These are phyloP conservation scores for Suillus luteus DNA, from an alignment of 768 basidiomycete species.

Conservation along the genomic window DNA sequence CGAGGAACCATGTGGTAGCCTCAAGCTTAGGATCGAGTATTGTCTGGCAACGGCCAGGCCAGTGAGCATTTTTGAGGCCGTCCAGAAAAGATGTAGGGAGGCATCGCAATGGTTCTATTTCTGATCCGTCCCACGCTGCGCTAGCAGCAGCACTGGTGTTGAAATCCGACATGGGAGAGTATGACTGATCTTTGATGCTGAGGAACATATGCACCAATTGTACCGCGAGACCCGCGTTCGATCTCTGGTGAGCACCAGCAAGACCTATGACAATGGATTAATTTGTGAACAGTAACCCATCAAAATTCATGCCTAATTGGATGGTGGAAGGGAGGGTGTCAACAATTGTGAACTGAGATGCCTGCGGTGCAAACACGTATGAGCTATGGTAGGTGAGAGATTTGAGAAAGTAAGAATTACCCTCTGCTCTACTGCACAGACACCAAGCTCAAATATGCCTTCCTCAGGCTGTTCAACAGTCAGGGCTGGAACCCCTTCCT, in stretches of 20 bases:
- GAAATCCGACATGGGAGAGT: neutral
- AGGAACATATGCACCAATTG: conserved; percentile 72
- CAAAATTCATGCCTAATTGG: conserved; percentile 56
- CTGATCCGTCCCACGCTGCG: neutral
- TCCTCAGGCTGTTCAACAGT: conserved; percentile 77
- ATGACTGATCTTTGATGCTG: conserved; percentile 26
- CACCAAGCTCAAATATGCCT: conserved; percentile 65
- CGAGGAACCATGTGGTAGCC: conserved; percentile 81
- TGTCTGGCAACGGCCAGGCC: conserved; percentile 96
- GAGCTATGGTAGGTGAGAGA: neutral
- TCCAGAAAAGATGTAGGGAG: conserved; percentile 56
- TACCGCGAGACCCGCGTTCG: conserved; percentile 87
- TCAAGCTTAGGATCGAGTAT: conserved; percentile 59
- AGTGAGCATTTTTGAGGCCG: conserved; percentile 70
- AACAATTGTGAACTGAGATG: conserved; percentile 69
- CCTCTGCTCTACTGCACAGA: conserved; percentile 65
- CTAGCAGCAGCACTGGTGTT: conserved; percentile 1
- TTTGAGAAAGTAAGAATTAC: conserved; percentile 37
- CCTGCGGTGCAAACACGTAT: conserved; percentile 37
- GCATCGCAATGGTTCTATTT: conserved; percentile 15
- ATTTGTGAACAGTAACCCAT: neutral
- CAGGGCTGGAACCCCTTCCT: conserved; percentile 84
- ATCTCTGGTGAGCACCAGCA: conserved; percentile 80
- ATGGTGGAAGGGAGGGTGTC: conserved; percentile 49
- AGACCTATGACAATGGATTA: conserved; percentile 54